Base-by-base conservation (phyloP, 177 flowering plant genomes). In the Tripterygium wilfordii region DNA sequence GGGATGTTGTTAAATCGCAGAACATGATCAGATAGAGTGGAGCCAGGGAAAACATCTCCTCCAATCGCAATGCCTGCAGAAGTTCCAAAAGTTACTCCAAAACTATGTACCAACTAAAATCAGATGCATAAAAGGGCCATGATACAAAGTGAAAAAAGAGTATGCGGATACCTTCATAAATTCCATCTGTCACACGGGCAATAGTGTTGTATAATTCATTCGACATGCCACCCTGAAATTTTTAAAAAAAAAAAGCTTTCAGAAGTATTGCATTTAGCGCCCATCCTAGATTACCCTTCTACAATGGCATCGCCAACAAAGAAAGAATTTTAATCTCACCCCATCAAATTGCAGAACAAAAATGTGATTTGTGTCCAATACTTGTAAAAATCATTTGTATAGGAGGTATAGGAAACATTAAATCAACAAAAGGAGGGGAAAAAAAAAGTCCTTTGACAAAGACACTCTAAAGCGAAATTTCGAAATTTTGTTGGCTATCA, bases 31-130 rank as follows among this genome's bases (percentile, higher is more conserved):
- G 96, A 92, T 26, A 92, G 91, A 29, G 97, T 92, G 48, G 99
- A 92, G 24, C 97, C 97, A 17, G 99, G 99, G 65, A 92, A 92
- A 36, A 92, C 99, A 78, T 92, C 99, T 57, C 99, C 99, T 58
- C 99, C 99, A 58, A 92, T 92, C 20, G 99, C 97, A 57, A 92
- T 89, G 56, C 98, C 98, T 91, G 57, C 23, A 61, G 10, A 45
- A 42, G 45, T 60, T 44, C 15, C 14, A 20, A 65, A 46, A 24
- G 14, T 10, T 18, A 20, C 15, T 16, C 18, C 9, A 53, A 36
- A 14, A 23, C 31, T 42, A 32, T 38, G 27, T 48, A 29, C 33
- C 8, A 33, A 27, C 19, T 22, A 16, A 45, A 20, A 30, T 48
- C 15, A 31, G 41, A 25, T 20, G 17, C 22, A 47, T 36, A 62